These are phyloP conservation scores for Eleusine indica DNA, from an alignment of 176 grass and related monocot genomes.

Conservation along the genomic window DNA sequence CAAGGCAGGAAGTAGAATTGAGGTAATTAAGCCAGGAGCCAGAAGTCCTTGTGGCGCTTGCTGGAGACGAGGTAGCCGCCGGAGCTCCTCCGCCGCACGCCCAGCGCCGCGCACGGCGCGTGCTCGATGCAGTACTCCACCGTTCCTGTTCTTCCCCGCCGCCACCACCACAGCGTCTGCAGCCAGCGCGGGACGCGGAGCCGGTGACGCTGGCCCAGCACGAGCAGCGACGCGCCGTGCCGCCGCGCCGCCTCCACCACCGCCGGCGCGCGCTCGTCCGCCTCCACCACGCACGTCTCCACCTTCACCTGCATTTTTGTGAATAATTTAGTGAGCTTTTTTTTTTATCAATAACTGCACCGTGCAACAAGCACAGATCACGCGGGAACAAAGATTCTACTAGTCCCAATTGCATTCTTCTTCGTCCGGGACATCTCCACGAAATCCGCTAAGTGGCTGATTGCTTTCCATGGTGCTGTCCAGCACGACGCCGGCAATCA, in stretches of 20 bases:
- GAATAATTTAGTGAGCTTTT: background rate
- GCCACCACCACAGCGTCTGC: conserved; percentile 30
- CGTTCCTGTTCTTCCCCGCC: background rate
- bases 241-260: conserved; percentile 66
- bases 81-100: conserved; percentile 56
- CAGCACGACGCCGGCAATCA: conserved; percentile 16
- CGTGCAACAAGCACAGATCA: background rate
- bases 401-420: background rate
- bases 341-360: background rate
- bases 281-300: conserved; percentile 55
- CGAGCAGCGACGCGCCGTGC: conserved; percentile 59
- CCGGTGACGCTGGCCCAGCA: conserved; percentile 61
- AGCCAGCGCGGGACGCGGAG: conserved; percentile 29
- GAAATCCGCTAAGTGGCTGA: conserved; percentile 25
- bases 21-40: conserved; percentile 48
- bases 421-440: background rate
- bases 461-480: conserved; percentile 24
- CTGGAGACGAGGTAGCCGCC: conserved; percentile 70
- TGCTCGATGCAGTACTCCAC: conserved; percentile 77
- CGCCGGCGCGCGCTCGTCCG: conserved; percentile 54
- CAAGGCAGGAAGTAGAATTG: background rate
- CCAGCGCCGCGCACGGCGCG: conserved; percentile 72
- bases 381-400: background rate
- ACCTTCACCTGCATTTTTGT: conserved; percentile 50
- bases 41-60: conserved; percentile 64